phyloP scores from a whole-genome alignment of 1,284 basidiomycete species.

The Schizophyllum amplum region DNA sequence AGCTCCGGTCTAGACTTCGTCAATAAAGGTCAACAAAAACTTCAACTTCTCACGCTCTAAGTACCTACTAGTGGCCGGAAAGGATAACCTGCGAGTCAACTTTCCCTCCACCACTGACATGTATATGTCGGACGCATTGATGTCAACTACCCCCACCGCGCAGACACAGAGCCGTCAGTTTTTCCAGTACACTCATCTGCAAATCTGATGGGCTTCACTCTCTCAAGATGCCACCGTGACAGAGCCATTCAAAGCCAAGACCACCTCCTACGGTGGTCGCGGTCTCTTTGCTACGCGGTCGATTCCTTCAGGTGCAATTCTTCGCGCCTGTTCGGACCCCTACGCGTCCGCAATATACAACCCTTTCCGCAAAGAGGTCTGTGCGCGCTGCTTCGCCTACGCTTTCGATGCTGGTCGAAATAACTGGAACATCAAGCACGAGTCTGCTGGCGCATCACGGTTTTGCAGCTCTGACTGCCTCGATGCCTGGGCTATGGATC shows the following conservation, averaged over 20 bases:
- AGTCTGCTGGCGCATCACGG: conserved; percentile 27
- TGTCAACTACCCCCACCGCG: background rate
- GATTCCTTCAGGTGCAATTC: conserved; percentile 32
- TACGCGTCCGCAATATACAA: conserved; percentile 42
- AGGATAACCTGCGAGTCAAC: no score
- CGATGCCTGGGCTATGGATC: conserved; percentile 29
- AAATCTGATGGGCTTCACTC: background rate
- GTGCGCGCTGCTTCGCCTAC: conserved; percentile 54
- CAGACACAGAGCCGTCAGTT: background rate
- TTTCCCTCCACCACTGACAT: no score
- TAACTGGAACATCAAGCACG: conserved; percentile 35
- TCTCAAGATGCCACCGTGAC: background rate
- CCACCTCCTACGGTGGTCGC: conserved; percentile 41
- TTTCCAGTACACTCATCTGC: background rate
- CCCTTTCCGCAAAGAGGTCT: conserved; percentile 56
- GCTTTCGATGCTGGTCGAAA: conserved; percentile 36
- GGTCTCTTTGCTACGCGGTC: conserved; percentile 37
- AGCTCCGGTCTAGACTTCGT: background rate
- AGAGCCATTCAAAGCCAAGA: background rate
- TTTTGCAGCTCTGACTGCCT: conserved; percentile 47
- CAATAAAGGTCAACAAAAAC: background rate
- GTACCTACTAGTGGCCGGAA: no score
- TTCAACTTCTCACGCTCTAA: background rate
- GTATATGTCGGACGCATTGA: no score
- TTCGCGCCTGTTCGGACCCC: conserved; percentile 34